phyloP scores from a whole-genome alignment of 2,329 filamentous ascomycete species.

The Colletotrichum trifolii region DNA sequence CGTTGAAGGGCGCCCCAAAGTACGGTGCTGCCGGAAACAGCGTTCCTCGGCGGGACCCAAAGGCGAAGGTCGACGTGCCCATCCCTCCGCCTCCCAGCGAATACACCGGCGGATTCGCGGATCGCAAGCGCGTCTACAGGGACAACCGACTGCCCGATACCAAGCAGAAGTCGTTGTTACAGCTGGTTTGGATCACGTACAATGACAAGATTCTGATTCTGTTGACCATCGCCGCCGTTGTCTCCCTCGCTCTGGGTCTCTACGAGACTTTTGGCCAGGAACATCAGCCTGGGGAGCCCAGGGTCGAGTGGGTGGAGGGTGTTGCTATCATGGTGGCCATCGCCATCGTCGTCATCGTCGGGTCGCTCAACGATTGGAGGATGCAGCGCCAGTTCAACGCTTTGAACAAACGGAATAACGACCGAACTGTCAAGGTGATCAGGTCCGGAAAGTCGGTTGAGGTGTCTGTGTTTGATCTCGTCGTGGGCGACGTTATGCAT shows the following conservation, averaged over 20 bases:
- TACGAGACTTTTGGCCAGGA: conserved; percentile 70
- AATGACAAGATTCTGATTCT: conserved; percentile 80
- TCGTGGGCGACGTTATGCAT: conserved; percentile 74
- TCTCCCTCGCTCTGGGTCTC: conserved; percentile 76
- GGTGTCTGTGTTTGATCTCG: conserved; percentile 71
- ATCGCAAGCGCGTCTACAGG: conserved; percentile 69
- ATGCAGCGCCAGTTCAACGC: conserved; percentile 71
- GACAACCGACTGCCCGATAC: conserved; percentile 70
- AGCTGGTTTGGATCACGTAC: conserved; percentile 75
- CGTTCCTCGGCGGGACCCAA: conserved; percentile 42
- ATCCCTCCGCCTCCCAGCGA: conserved; percentile 31
- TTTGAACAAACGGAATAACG: conserved; percentile 68
- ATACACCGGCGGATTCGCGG: conserved; percentile 47
- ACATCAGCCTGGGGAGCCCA: conserved; percentile 51
- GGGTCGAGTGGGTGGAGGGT: conserved; percentile 72
- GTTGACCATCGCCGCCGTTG: conserved; percentile 73
- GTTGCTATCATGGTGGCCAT: conserved; percentile 72
- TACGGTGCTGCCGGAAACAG: conserved; percentile 48
- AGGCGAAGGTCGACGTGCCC: conserved; percentile 34
- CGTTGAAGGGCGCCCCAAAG: conserved; percentile 49
- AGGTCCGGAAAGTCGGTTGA: conserved; percentile 71
- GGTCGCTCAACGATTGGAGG: conserved; percentile 71
- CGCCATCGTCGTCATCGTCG: conserved; percentile 69
- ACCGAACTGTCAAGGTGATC: conserved; percentile 70
- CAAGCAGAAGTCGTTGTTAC: conserved; percentile 67